Conservation (phyloP, 228 moss, liverwort and hornwort species). For the Sphagnum magellanicum region DNA sequence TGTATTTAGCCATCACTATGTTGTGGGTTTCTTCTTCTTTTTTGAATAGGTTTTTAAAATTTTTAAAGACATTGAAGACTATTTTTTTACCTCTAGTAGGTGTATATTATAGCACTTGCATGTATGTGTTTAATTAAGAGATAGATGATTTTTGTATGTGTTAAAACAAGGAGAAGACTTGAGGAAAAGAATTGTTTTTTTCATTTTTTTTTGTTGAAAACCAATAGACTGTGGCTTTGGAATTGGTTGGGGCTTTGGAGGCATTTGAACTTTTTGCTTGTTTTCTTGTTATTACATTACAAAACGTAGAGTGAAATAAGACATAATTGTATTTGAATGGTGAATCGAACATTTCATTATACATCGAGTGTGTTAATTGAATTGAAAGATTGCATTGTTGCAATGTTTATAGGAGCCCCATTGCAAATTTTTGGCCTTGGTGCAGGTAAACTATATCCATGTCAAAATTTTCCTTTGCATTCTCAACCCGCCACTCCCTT, state of each 20-base stretch:
- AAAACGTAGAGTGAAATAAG: too few species aligned
- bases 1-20: too few species aligned
- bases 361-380: not conserved
- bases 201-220: not conserved
- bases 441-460: conserved; percentile 9
- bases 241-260: conserved; percentile 93
- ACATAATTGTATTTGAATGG: not conserved
- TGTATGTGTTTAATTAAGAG: not conserved
- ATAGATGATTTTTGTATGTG: not conserved
- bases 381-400: too few species aligned
- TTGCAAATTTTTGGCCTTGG: conserved; percentile 33
- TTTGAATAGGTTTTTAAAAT: not conserved
- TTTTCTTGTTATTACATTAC: too few species aligned
- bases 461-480: too few species aligned
- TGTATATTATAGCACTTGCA: not conserved
- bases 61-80: not conserved
- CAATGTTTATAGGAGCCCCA: conserved; percentile 28
- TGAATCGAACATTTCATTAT: not conserved
- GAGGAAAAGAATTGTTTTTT: not conserved
- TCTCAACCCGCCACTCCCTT: too few species aligned
- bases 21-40: not conserved
- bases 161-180: too few species aligned
- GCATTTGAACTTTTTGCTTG: conserved; percentile 1
- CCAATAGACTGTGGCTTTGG: conserved; percentile 85
- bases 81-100: too few species aligned